Base-by-base conservation (phyloP, 768 basidiomycete genomes). In the Kwoniella heveanensis region DNA sequence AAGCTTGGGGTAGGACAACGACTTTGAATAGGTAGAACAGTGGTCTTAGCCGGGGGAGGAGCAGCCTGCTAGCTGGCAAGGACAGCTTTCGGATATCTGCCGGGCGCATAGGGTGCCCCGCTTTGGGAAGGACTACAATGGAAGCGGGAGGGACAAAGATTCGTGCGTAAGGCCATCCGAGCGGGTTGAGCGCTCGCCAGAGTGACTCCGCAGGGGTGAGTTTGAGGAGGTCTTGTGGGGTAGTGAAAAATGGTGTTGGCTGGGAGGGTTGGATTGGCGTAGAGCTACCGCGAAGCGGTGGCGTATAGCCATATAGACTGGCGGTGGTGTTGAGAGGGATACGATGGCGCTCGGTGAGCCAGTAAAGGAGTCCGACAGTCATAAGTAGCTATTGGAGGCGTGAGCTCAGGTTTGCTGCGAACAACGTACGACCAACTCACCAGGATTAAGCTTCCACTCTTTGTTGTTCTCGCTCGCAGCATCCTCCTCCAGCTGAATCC, bases 1-100 rank as follows among this genome's bases (percentile, higher is more conserved):
- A 83, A 8, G 86, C 85, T 74, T 96, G 94, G 0, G 95, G 95
- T 0, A 93, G 79, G 1, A 91, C 82, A 78, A 97, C 86, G 65
- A 94, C 89, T 79, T 90, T 90, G 70, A 88, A 68, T 25, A 91
- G 78, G 87, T 91, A 91, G n/a, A 86, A 77, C 8, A 89, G 68
- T 13, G 87, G 83, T 57, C 85, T 85, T 50, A 75, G 66, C n/a
- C 75, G 74, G 7, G 76, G 79, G 7, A 76, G 59, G 7, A 72
- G 55, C 8, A 69, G 66, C 39, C 77, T 64, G 22, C 66, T 65
- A 24, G 67, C 54, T 19, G 72, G 67, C 12, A 71, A 47, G 6
- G 67, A 55, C 17, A 79, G 62, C 29, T 67, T 65, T n/a, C 74
- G 71, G 6, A 80, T 61, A 29, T 74, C 69, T 6, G 70, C 54